Base-by-base conservation (phyloP, 345 rosid species). In the Odontarrhena argentea region DNA sequence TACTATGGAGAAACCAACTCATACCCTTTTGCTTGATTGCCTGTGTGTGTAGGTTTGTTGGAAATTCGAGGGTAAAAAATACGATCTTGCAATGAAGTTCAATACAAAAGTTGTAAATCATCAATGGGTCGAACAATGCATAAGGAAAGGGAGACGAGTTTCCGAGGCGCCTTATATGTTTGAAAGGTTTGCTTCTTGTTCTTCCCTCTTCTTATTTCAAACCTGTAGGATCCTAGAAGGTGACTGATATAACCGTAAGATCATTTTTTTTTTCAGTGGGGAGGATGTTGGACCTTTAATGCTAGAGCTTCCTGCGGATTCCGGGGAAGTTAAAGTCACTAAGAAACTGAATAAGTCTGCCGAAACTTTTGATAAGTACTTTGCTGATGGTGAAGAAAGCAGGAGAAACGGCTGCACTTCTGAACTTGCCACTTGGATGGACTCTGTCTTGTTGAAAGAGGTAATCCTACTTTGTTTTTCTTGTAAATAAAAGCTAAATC, bases 51-150 rank as follows among this genome's bases (percentile, higher is more conserved):
- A 94, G 97, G 84, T 94, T 2, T 91, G 99, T 60, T 76, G 96
- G 95, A 79, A 78, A 73, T 88, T 85, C 30, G 89, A 88, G 55
- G 97, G 99, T 0, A 76, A 63, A 64, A 94, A 94, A 64, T 86
- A 84, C 25, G 58, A 72, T 22, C 86, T 88, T 38, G 91, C 96
- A 1, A 83, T 70, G 70, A 83, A 82, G 73, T 88, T 91, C 0
- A 50, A 52, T 55, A 80, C 84, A 0, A 55, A 49, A 14, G 63
- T 87, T 2, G 93, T 94, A 0, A 91, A 91, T 65, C 97, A 94
- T 76, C 80, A 74, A 34, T 94, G 99, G 99, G 67, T 94, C 0
- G 93, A 88, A 77, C 91, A 88, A 58, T 94, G 97, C 32, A 24
- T 86, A 41, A 86, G 71, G 81, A 68, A 81, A 79, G 81, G 86